Base-by-base conservation (phyloP, 169 alveolate species). In the Theileria sp. region DNA sequence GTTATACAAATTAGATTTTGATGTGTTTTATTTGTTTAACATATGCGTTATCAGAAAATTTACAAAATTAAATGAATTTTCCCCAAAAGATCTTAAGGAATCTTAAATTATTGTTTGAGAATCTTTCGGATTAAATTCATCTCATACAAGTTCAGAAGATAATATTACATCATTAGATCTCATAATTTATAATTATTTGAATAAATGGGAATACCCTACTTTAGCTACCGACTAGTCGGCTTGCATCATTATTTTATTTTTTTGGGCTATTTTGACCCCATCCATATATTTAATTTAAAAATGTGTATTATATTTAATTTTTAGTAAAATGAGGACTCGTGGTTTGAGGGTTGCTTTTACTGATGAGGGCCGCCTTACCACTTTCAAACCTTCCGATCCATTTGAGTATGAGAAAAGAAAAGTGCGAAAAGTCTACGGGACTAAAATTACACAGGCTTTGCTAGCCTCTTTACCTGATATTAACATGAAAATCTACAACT, bases 401-500 rank as follows among this genome's bases (percentile, higher is more conserved):
- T 49, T 56, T 21, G 77, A 74, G 17, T 77, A 75, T 38, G 88
- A 82, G 0, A 82, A 82, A 67, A 49, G 12, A 51, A 15, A 61
- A 25, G 32, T 82, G 28, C 3, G 88, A 58, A 54, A 58, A 34
- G 75, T 81, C n/a, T 82, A 82, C 65, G 88, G 88, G 23, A 12
- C 51, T 56, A 82, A 82, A 51, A 44, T 82, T 3, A 13, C 23
- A 1, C 86, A 34, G 61, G 62, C 79, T 7, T 68, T 82, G 54
- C 23, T 60, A 64, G 38, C 69, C 34, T 81, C 83, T 1, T 65
- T 69, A 9, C 64, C 19, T 10, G 88, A 82, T 51, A 34, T 82
- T 19, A 36, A 36, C 56, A 3, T 32, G 8, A 28, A 61, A 13
- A 61, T 28, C 50, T 3, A 8, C 44, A 28, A 7, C 19, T 32